Percentiles rank a stretch among this genome's conserved stretches.
phyloP scores from a whole-genome alignment of 805 yeast species.

The Cephaloascus albidus region DNA sequence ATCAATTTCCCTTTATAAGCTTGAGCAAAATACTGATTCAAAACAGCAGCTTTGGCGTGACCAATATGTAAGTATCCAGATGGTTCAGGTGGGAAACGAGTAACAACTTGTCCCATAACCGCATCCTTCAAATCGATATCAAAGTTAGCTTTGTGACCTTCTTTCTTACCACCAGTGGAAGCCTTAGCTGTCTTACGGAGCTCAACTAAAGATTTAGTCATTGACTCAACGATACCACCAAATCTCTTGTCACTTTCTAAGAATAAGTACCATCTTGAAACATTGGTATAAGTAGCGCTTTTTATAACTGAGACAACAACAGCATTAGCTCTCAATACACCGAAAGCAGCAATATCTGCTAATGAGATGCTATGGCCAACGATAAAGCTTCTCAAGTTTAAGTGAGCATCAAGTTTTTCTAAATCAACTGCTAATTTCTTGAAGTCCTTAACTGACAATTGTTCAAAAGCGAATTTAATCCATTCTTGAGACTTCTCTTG shows the following conservation, averaged over 20 bases:
- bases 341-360: constrained; percentile 90
- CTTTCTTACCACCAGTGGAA: constrained; percentile 57
- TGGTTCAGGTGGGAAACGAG: constrained; percentile 99
- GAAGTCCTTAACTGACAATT: constrained; percentile 77
- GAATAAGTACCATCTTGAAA: constrained; percentile 88
- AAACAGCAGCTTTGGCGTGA: constrained; percentile 96
- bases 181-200: constrained; percentile 44
- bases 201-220: constrained; percentile 64
- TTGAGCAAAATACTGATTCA: constrained; percentile 94
- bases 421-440: constrained; percentile 71
- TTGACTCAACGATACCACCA: constrained; percentile 57
- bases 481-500: constrained; percentile 43
- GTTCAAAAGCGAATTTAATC: constrained; percentile 57
- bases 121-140: constrained; percentile 93
- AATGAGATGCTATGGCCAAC: constrained; percentile 57
- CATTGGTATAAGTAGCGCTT: constrained; percentile 73
- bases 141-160: constrained; percentile 86
- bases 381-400: constrained; percentile 77
- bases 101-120: constrained; percentile 87
- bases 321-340: constrained; percentile 86
- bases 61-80: constrained; percentile 99
- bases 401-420: constrained; percentile 72
- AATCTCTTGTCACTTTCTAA: constrained; percentile 60
- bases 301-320: constrained; percentile 87
- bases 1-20: constrained; percentile 94